Base-by-base conservation (phyloP, 2,329 filamentous ascomycete species). In the Botryotinia globosa region DNA sequence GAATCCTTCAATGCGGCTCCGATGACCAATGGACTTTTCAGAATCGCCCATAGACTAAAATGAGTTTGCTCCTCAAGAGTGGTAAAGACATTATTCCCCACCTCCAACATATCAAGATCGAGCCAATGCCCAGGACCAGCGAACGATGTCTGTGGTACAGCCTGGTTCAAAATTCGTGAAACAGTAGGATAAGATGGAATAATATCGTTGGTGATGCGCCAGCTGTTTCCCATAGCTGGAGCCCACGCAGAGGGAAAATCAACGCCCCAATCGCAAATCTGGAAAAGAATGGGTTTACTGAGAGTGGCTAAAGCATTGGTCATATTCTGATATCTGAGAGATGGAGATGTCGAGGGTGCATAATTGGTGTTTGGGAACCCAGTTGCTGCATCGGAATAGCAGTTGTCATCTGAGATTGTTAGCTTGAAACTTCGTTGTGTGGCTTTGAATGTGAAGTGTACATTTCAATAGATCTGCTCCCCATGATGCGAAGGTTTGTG, bases 381-480 rank as follows among this genome's bases (percentile, higher is more conserved):
- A 2, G 77, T 77, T 58, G 82, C 81, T 62, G 80, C 78, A 68
- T 78, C 76, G 1, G 77, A 76, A 56, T 81, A 84, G 75, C 81
- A 82, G 69, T 81, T 82, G 71, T 82, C 83, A 72, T 82, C 75
- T 76, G 32, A 29, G 4, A 59, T 4, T 45, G 45, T 75, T 51
- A 75, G 56, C 78, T 80, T 48, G 32, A 22, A 22, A 22, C 18
- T 44, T 39, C 4, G 2, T 9, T 18, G 14, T 22, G 9, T 45
- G 14, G 8, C 2, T 20, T 29, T 29, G 14, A 29, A 34, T 59
- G 48, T 39, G 56, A 14, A 25, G 42, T 61, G 16, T 73, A 80
- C 82, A 86, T 81, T 86, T 86, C n/a, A 86, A 72, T 6, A 82
- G 78, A 73, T 82, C 81, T 73, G 81, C 80, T 79, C 37, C 79